Conservation (phyloP, 225 moss, liverwort and hornwort species). For the Bryoerythrophyllum caledonicum region DNA sequence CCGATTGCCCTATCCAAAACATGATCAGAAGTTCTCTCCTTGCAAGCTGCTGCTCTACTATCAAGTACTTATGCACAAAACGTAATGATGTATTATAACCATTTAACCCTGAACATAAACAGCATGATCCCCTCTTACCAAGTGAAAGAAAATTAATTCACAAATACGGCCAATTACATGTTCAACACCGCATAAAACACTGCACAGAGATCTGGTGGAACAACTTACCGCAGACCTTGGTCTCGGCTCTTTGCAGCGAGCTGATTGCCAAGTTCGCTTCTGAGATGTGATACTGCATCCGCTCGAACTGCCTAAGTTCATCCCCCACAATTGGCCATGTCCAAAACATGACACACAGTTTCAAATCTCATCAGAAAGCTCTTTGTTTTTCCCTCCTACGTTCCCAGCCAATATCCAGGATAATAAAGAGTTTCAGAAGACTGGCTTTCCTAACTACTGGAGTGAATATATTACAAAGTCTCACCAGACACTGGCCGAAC, state of each 20-base stretch:
- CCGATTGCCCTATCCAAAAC: slow-evolving; percentile 64
- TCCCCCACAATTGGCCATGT: not conserved
- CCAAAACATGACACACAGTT: slow-evolving; percentile 15
- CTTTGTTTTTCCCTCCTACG: not conserved
- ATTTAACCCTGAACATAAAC: not conserved
- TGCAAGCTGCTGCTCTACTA: slow-evolving; percentile 1
- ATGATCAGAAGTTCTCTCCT: not conserved
- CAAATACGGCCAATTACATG: not conserved
- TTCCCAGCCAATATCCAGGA: not conserved
- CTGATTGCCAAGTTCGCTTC: slow-evolving; percentile 83
- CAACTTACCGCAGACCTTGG: slow-evolving; percentile 60
- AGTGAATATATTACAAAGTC: slow-evolving; percentile 12
- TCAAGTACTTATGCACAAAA: not conserved
- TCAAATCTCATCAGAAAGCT: not conserved
- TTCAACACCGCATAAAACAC: not conserved
- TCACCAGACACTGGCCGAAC: slow-evolving; percentile 79
- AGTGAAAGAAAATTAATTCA: not conserved
- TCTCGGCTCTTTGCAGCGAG: slow-evolving; percentile 72
- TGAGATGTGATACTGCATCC: slow-evolving; percentile 57
- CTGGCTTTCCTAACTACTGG: not conserved
- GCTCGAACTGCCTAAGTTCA: slow-evolving; percentile 59
- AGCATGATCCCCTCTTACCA: not conserved
- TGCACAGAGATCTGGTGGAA: not conserved
- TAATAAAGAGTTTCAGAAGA: not conserved
- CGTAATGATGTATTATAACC: not conserved